These are phyloP conservation scores for Botrytis squamosa DNA, from an alignment of 2,329 filamentous ascomycete species.

Conservation along the genomic window DNA sequence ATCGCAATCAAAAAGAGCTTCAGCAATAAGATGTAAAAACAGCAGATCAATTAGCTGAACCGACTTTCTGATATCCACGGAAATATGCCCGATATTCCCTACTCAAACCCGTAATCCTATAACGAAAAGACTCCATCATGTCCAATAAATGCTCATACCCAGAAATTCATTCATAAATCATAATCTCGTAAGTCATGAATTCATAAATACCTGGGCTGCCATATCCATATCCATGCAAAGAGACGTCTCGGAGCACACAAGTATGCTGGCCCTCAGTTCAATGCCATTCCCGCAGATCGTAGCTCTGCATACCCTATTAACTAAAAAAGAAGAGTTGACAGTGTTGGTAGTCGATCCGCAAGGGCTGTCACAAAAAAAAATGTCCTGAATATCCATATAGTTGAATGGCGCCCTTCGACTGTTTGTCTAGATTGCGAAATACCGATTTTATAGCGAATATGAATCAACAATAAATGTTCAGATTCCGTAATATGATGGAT, in stretches of 20 bases:
- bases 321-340: too few species aligned
- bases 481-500: too few species aligned
- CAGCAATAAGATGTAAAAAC: not conserved
- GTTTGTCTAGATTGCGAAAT: not conserved
- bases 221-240: not conserved
- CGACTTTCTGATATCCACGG: not conserved
- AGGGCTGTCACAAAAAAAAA: too few species aligned
- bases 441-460: not conserved
- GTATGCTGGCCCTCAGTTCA: too few species aligned
- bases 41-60: not conserved
- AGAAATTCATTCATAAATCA: not conserved
- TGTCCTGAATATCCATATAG: not conserved
- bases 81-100: not conserved
- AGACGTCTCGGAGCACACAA: too few species aligned
- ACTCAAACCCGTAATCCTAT: not conserved
- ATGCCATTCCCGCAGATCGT: too few species aligned
- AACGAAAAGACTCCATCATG: not conserved
- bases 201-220: not conserved
- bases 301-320: too few species aligned
- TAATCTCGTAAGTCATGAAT: not conserved
- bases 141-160: not conserved
- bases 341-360: too few species aligned
- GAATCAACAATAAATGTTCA: not conserved
- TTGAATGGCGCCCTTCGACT: not conserved
- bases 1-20: not conserved